Conservation (phyloP, 176 grass and related monocot species). For the Paspalum notatum region DNA sequence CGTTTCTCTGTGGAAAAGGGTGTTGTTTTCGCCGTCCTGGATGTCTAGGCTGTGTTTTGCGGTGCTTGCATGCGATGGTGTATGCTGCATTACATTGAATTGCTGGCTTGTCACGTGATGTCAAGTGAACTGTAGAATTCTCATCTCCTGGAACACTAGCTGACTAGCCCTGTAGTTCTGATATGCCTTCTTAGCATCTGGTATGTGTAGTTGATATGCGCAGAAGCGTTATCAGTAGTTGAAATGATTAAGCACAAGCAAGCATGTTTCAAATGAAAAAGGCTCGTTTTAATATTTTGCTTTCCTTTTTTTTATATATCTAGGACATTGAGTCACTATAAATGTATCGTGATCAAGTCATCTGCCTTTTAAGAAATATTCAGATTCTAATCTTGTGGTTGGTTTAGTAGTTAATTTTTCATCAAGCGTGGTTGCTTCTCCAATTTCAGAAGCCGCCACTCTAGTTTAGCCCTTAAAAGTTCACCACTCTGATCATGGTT, state of each 20-base stretch:
- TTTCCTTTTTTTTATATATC: not conserved
- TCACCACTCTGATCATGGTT: not conserved
- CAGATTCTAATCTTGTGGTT: not conserved
- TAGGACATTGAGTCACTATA: not conserved
- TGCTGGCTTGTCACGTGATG: not conserved
- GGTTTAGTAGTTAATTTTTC: not conserved
- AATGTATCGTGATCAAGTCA: not conserved
- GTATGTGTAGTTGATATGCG: not conserved
- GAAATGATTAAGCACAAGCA: not conserved
- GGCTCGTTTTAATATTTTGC: not conserved
- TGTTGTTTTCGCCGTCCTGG: not conserved
- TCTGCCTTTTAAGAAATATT: not conserved
- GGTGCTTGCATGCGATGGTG: not conserved
- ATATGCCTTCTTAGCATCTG: not conserved
- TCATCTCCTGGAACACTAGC: slow-evolving; percentile 6
- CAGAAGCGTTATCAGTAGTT: not conserved
- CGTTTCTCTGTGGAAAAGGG: not conserved
- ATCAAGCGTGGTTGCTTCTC: not conserved
- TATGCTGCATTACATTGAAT: slow-evolving; percentile 17
- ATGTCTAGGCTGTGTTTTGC: not conserved
- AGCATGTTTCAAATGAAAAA: not conserved
- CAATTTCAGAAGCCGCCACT: slow-evolving; percentile 15
- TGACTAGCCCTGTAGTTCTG: not conserved
- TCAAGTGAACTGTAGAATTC: not conserved
- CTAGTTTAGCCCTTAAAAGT: not conserved